Base-by-base conservation (phyloP, 2,329 filamentous ascomycete species). In the Hymenoscyphus infarciens region DNA sequence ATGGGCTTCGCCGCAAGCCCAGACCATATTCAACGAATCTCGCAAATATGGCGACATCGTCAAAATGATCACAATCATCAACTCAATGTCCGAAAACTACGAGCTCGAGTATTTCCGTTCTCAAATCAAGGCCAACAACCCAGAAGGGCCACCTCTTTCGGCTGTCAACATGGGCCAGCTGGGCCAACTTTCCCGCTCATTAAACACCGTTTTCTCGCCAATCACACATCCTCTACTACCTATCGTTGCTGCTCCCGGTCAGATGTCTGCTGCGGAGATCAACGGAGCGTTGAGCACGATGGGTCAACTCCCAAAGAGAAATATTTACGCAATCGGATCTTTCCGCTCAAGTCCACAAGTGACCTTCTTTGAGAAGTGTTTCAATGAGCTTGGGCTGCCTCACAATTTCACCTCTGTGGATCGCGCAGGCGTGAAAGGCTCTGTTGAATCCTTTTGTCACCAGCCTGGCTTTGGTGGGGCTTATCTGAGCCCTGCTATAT, bases 81-180 rank as follows among this genome's bases (percentile, higher is more conserved):
- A 87, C 72, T 88, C 89, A 49, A 87, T 90, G 73, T 91, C 92
- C 72, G 91, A 93, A 70, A 95, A 96, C 75, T 95, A 96, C 73
- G 91, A 96, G 77, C 82, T 96, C 38, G 92, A 96, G 75, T 93
- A 93, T 75, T 96, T 96, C 77, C 87, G 91, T 33, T 92, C 90
- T 11, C 83, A 87, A 67, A 87, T 95, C 73, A 86, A 86, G 71
- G 79, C 83, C 33, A 85, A 88, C 66, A 87, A 89, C 67, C 83
- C 88, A 0, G 82, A 88, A 65, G 81, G 82, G 8, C 90, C 91
- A 10, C 89, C 90, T 0, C 81, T 96, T 38, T 95, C 91, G 1
- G 91, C 89, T 6, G 85, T 96, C 68, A 95, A 95, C 75, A 95
- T 95, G 90, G 90, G 90, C 29, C 87, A 91, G 69, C 85, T 87